Base-by-base conservation (phyloP, 441 rosid species). In the Pelargonium exstipulatum region DNA sequence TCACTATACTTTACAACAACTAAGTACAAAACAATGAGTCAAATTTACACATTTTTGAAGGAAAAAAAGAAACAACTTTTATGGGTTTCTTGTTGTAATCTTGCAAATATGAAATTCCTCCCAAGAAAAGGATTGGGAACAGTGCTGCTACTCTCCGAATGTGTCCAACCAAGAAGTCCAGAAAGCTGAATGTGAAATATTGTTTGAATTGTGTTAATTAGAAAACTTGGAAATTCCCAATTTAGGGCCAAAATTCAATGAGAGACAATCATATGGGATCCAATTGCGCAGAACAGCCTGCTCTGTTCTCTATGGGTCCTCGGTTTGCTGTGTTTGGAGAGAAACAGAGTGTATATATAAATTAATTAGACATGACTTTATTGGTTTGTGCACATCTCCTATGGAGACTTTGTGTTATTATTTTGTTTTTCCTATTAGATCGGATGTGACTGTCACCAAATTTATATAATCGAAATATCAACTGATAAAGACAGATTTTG, bases 71-170 rank as follows among this genome's bases (percentile, higher is more conserved):
- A 29, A 16, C 26, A 8, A 57, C 17, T 7, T 57, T 57, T 57
- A 57, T 4, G 62, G 24, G 62, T 57, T 57, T 57, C 62, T 57
- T 57, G 20, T 57, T 57, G 62, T 57, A 57, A 57, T 20, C 62
- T 57, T 57, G 62, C 62, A 57, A 17, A n/a, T 17, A 57, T 57
- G 10, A 57, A 57, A 16, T 57, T 57, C 62, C 16, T 57, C 62
- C 7, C 62, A 16, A 16, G 26, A 57, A 57, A 57, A 6, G 7
- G 26, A 57, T 16, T 4, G 62, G 62, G 26, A 57, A 16, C 53
- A 46, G 53, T 46, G n/a, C 4, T 12, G 14, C 14, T 46, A 1
- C 53, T n/a, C 14, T n/a, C 14, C 53, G 9, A 9, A 46, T 46
- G 14, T 0, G 10, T 46, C 13, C 53, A 46, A 46, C 53, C 10